These are phyloP conservation scores for Clarireedia monteithiana DNA, from an alignment of 2,329 filamentous ascomycete species.

Conservation along the genomic window DNA sequence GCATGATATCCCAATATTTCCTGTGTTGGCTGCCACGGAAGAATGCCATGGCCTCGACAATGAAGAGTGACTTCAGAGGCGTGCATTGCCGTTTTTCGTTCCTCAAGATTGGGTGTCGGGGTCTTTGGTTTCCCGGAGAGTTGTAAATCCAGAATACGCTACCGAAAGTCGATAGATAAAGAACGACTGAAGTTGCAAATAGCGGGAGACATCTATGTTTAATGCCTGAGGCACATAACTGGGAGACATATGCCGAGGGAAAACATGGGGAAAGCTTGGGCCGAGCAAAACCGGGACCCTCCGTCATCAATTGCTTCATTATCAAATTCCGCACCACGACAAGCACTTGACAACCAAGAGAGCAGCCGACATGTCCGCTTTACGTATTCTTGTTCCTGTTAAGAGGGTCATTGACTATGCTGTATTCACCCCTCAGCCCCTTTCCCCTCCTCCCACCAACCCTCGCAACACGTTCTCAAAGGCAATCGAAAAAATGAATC, in stretches of 20 bases:
- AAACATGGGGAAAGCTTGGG: conserved; percentile 5
- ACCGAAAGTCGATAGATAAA: too few species aligned
- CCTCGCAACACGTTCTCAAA: neutral
- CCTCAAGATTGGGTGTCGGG: too few species aligned
- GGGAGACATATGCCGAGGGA: conserved; percentile 2
- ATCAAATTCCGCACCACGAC: neutral
- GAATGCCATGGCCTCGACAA: too few species aligned
- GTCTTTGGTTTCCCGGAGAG: too few species aligned
- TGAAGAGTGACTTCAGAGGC: too few species aligned
- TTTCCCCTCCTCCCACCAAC: neutral
- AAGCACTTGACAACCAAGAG: neutral
- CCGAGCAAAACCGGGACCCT: conserved; percentile 4
- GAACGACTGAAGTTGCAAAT: too few species aligned
- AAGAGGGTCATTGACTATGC: conserved; percentile 86
- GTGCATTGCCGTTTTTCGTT: too few species aligned
- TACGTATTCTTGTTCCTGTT: conserved; percentile 71
- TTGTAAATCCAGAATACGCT: too few species aligned
- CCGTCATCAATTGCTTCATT: conserved; percentile 6
- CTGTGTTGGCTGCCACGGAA: too few species aligned
- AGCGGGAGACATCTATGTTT: too few species aligned
- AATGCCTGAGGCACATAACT: neutral
- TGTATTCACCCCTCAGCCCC: conserved; percentile 39
- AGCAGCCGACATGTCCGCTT: conserved; percentile 45
- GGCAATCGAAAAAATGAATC: neutral
- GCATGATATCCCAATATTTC: too few species aligned